Base-by-base conservation (phyloP, 2,329 filamentous ascomycete genomes). In the Alternaria longipes region DNA sequence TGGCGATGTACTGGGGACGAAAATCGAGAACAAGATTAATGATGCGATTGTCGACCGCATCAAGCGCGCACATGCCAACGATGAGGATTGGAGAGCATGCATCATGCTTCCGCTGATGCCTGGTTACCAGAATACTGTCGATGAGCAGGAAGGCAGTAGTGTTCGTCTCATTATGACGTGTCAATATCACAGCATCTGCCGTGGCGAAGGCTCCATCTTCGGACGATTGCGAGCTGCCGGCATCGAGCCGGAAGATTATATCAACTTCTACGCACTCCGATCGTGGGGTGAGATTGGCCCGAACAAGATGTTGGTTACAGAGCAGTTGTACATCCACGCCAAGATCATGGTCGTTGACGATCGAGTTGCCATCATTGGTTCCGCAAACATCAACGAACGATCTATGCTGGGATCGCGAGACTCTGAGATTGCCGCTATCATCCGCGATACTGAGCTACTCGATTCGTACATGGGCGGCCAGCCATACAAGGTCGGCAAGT, bases 281-380 rank as follows among this genome's bases (percentile, higher is more conserved):
- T 89, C 94, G 56, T 98, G 94, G 94, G 95, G 94, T 22, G 90
- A 91, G 77, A 93, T 99, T 75, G 92, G 92, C 16, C 88, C 90
- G 32, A 90, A 90, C 65, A 91, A 95, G 67, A 87, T 89, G 59
- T 82, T 98, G 38, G 93, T 95, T 4, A 98, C 95, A 0, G 95
- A 99, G 78, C 95, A 98, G 80, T 86, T 99, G 11, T 99, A 99
- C 76, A 98, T 99, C 59, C 95, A 99, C 74, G 95, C 95, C 63
- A 99, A 99, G 81, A 91, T 91, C 67, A 98, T 98, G 84, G 87
- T 99, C 57, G 94, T 97, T 5, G 95, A 99, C 78, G 95, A 99
- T 74, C 89, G 94, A 34, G 88, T 95, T 59, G 94, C 91, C 20
- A 89, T 99, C 63, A 99, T 99, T 70, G 95, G 95, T 18, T 98